Conservation (phyloP, 2,329 filamentous ascomycete species). For the Cladosporium oxysporum region DNA sequence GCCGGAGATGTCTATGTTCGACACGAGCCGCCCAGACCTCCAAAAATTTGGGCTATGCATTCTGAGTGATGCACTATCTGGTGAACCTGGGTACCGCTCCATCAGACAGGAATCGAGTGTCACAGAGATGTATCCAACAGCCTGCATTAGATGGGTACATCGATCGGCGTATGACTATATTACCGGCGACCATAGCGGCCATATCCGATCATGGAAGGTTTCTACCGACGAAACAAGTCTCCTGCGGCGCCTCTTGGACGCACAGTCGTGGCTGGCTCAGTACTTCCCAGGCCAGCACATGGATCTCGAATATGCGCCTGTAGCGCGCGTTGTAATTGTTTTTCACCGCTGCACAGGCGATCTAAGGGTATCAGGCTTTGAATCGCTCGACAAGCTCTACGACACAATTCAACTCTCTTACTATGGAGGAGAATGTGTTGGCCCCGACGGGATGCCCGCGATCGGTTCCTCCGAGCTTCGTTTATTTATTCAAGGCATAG, state of each 20-base stretch:
- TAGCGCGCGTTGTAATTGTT: background rate
- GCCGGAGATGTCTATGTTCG: background rate
- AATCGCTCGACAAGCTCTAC: background rate
- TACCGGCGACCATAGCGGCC: background rate
- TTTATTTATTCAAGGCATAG: background rate
- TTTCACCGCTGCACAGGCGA: background rate
- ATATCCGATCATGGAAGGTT: background rate
- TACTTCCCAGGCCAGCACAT: background rate
- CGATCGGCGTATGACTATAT: conserved; percentile 10
- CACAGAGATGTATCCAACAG: background rate
- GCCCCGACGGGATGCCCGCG: background rate
- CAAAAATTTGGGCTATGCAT: background rate
- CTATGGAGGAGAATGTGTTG: background rate
- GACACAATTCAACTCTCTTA: background rate
- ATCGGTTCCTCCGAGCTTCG: background rate
- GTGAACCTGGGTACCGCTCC: background rate
- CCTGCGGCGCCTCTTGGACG: background rate
- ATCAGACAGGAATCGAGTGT: background rate
- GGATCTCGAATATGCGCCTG: background rate
- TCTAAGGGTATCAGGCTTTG: background rate
- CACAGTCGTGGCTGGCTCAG: background rate
- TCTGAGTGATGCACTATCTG: background rate
- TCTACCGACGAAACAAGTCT: background rate
- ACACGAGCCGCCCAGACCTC: background rate
- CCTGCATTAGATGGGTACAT: background rate